These are phyloP conservation scores for Neckera pumila DNA, from an alignment of 225 moss, liverwort and hornwort species.

Conservation along the genomic window DNA sequence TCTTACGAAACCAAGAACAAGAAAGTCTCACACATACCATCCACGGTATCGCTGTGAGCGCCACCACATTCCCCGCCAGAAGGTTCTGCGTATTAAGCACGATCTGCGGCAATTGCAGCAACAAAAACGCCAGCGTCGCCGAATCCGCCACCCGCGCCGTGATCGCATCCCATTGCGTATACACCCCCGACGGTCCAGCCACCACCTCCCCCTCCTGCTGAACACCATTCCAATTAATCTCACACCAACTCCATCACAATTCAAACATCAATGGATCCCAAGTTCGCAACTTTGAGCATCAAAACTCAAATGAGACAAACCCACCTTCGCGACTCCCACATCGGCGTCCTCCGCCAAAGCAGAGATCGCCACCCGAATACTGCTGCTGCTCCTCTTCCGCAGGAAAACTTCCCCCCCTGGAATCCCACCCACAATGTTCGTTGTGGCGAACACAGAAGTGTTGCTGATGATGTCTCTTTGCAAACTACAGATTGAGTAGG, in stretches of 20 bases:
- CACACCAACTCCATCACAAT: not conserved
- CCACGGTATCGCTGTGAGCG: constrained; percentile 69
- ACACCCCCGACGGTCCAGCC: not conserved
- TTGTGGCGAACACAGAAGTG: not conserved
- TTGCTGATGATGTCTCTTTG: no score
- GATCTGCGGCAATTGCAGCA: constrained; percentile 74
- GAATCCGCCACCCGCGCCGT: constrained; percentile 56
- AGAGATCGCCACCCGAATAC: not conserved
- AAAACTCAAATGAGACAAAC: not conserved
- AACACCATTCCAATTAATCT: not conserved
- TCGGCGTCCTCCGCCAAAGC: constrained; percentile 19
- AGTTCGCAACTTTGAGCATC: not conserved
- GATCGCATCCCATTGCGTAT: constrained; percentile 36
- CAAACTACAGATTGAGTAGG: not conserved
- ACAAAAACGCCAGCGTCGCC: constrained; percentile 58
- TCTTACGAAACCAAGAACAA: not conserved
- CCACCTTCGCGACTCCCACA: not conserved
- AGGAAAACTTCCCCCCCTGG: not conserved
- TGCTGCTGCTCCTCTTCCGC: not conserved
- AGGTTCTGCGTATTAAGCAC: constrained; percentile 62
- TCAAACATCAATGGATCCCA: not conserved
- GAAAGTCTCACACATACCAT: constrained; percentile 35
- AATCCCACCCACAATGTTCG: not conserved
- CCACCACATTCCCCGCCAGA: constrained; percentile 28
- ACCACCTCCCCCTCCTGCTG: not conserved